Conservation (phyloP, 1,284 basidiomycete species). For the Phellinidium pouzarii region DNA sequence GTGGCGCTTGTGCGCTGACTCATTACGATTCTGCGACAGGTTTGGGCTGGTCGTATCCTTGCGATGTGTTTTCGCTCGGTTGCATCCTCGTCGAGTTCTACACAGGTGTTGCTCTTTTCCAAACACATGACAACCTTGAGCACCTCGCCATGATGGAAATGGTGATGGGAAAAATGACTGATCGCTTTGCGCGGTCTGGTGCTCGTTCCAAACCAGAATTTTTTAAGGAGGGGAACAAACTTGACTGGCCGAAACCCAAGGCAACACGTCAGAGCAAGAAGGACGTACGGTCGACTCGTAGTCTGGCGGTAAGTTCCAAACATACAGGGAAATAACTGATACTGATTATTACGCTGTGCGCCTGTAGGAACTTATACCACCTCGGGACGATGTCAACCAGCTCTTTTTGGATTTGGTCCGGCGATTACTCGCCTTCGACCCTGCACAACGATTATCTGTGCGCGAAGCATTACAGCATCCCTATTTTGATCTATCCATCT, state of each 20-base stretch:
- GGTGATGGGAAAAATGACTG: conserved; percentile 96
- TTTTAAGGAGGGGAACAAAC: conserved; percentile 77
- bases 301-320: conserved; percentile 44
- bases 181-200: conserved; percentile 68
- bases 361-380: conserved; percentile 76
- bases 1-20: background rate
- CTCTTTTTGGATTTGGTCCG: conserved; percentile 86
- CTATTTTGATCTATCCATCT: conserved; percentile 67
- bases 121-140: conserved; percentile 98
- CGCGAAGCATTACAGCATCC: conserved; percentile 82
- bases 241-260: conserved; percentile 90
- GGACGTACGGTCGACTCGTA: conserved; percentile 85
- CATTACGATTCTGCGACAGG: conserved; percentile 50
- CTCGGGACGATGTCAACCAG: conserved; percentile 61
- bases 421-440: conserved; percentile 88
- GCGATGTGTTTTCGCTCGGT: conserved; percentile 97
- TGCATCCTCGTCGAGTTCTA: conserved; percentile 99
- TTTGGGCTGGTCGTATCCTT: conserved; percentile 97
- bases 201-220: conserved; percentile 83
- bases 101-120: conserved; percentile 96
- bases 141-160: conserved; percentile 99
- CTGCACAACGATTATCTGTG: conserved; percentile 79
- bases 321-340: conserved; percentile 14
- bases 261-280: conserved; percentile 87
- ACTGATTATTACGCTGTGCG: conserved; percentile 3